phyloP scores from a whole-genome alignment of 176 grass and related monocot genomes.

The Carex cristatella region DNA sequence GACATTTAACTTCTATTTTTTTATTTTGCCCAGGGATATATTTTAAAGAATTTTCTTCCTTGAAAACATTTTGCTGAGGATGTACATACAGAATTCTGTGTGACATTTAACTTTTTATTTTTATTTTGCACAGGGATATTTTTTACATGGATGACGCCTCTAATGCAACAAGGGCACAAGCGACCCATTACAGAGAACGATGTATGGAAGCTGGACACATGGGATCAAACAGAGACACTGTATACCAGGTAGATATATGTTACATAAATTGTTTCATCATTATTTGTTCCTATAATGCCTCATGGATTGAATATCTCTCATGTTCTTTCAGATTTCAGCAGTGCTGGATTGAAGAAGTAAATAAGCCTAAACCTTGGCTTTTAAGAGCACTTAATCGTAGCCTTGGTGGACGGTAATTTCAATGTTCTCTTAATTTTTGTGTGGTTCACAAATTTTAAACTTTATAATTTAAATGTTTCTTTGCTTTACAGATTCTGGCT shows the following conservation, averaged over 20 bases:
- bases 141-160: conserved; percentile 95
- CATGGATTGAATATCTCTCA: not conserved
- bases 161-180: conserved; percentile 86
- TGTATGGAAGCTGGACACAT: conserved; percentile 94
- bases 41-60: conserved; percentile 30
- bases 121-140: conserved; percentile 54
- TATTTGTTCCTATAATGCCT: not conserved
- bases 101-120: not conserved
- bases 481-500: conserved; percentile 71
- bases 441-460: not conserved
- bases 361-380: conserved; percentile 85
- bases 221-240: conserved; percentile 93
- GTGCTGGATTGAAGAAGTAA: conserved; percentile 64
- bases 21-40: conserved; percentile 53
- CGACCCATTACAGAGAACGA: conserved; percentile 79
- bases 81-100: not conserved
- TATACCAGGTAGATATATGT: conserved; percentile 58
- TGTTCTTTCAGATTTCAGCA: conserved; percentile 64
- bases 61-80: not conserved
- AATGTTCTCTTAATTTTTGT: not conserved
- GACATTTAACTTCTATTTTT: not conserved
- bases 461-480: conserved; percentile 1
- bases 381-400: conserved; percentile 84
- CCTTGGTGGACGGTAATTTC: conserved; percentile 64
- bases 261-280: not conserved